Evolutionary conservation across 352 stramenopile species (phyloP), one percentile per base, ranked within the genome.

Genomic region (Thalassiosira mediterranea): DNA sequence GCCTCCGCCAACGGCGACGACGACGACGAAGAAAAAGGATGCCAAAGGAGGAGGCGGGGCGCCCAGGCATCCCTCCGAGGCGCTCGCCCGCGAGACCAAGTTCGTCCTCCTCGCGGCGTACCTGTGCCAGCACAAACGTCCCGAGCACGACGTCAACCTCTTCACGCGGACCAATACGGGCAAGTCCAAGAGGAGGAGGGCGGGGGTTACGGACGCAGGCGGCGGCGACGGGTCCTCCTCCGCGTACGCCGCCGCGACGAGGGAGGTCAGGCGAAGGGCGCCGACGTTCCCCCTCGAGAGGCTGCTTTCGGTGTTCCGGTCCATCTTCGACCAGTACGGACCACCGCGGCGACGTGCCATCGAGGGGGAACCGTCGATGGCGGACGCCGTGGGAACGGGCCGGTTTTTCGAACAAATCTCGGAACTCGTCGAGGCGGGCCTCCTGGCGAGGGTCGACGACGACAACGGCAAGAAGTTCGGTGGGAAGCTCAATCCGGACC

Each of bases 111-210:
- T 92, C 0, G 64, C 86, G 38, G 73, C 81, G 8, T 92, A 80
- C 70, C 61, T 92, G 19, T 92, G 86, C 51, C 86, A 92, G 61
- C 59, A 87, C 21, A 92, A 92, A 65, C 60, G 67, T 19, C 40
- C 75, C 19, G 79, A 90, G 37, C 60, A 73, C n/a, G 86, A 92
- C 28, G 46, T 57, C 19, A 74, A 81, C 19, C 34, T 90, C 3
- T 90, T 88, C 60, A 86, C 76, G n/a, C 71, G 48, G 79, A 38
- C 58, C 53, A 60, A 88, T 78, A 76, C 74, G 58, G 34, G 71
- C 59, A 69, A 76, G 62, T 38, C 53, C 44, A 29, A 44, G 28
- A 77, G 76, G 59, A 67, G 47, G 10, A 42, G 42, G 17, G 34
- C 38, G 4, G 67, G 76, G 21, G 72, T 62, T 13, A 38, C 73